Percentiles rank a stretch among this genome's conserved stretches.
These are phyloP conservation scores for Cladosporium sp. DNA, from an alignment of 2,329 filamentous ascomycete genomes.

Conservation along the genomic window DNA sequence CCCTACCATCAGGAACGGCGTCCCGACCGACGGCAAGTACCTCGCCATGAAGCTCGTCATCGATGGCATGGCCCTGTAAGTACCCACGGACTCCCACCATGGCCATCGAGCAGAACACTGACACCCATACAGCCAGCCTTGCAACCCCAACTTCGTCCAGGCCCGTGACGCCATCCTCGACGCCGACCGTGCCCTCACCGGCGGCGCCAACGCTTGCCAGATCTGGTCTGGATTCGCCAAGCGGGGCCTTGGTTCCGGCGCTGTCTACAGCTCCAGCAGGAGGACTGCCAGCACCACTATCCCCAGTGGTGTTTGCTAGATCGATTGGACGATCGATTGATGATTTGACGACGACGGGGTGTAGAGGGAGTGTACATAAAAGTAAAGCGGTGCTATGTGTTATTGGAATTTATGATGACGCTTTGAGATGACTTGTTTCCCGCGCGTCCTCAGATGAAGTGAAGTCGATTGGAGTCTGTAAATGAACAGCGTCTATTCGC, in stretches of 20 bases:
- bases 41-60: constrained; percentile 55
- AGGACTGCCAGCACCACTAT: constrained; percentile 16
- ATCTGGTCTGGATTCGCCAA: constrained; percentile 60
- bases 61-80: constrained; percentile 50
- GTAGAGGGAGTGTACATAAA: not conserved
- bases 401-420: not conserved
- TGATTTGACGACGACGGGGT: not conserved
- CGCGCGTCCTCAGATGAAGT: not conserved
- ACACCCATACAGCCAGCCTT: constrained; percentile 46
- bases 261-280: constrained; percentile 15
- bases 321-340: not conserved
- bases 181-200: constrained; percentile 54
- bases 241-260: constrained; percentile 50
- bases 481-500: not conserved
- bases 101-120: not conserved
- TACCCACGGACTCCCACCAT: constrained; percentile 25
- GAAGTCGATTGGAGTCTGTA: not conserved
- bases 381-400: not conserved
- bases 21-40: constrained; percentile 56
- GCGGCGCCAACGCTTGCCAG: constrained; percentile 52
- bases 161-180: constrained; percentile 59
- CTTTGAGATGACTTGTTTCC: not conserved
- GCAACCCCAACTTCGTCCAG: constrained; percentile 55
- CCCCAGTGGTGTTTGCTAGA: constrained; percentile 18
- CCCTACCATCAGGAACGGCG: constrained; percentile 46